A percentile compares a stretch with the other conserved stretches of the same genome.
Evolutionary conservation across 2,329 filamentous ascomycete species (phyloP).

Genomic region (Trichoderma simmonsii): DNA sequence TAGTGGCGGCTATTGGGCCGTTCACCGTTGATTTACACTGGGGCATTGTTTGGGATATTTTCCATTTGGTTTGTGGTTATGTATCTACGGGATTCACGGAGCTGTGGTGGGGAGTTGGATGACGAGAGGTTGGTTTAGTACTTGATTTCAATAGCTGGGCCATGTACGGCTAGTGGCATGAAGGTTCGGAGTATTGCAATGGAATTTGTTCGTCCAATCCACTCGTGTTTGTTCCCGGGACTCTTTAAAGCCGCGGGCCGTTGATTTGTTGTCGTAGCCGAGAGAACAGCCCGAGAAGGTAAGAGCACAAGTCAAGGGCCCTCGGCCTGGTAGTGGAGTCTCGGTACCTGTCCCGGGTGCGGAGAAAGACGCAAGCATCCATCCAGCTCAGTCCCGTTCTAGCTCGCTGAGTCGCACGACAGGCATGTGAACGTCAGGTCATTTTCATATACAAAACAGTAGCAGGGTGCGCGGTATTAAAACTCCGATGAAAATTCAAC

Average conservation of each 20-base stretch:
- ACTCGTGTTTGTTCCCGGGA: background rate
- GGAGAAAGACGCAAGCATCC: background rate
- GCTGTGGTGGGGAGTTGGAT: background rate
- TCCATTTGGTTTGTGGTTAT: background rate
- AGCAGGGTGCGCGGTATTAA: background rate
- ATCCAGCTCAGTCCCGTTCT: background rate
- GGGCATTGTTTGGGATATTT: background rate
- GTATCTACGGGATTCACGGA: background rate
- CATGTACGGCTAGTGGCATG: background rate
- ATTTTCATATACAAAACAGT: background rate
- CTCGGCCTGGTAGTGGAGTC: constrained; percentile 10
- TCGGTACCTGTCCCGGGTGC: background rate
- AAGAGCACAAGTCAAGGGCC: background rate
- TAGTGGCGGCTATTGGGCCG: background rate
- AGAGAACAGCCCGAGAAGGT: background rate
- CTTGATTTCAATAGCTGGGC: background rate
- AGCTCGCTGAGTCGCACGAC: background rate
- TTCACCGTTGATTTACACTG: background rate
- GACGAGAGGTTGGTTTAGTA: background rate
- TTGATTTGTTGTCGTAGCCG: background rate
- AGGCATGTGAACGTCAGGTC: constrained; percentile 11
- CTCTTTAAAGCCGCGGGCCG: background rate
- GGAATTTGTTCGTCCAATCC: background rate
- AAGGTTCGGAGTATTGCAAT: background rate
- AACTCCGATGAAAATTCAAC: background rate